phyloP scores from a whole-genome alignment of 495 filamentous ascomycete species.

The Penicillium lividum region DNA sequence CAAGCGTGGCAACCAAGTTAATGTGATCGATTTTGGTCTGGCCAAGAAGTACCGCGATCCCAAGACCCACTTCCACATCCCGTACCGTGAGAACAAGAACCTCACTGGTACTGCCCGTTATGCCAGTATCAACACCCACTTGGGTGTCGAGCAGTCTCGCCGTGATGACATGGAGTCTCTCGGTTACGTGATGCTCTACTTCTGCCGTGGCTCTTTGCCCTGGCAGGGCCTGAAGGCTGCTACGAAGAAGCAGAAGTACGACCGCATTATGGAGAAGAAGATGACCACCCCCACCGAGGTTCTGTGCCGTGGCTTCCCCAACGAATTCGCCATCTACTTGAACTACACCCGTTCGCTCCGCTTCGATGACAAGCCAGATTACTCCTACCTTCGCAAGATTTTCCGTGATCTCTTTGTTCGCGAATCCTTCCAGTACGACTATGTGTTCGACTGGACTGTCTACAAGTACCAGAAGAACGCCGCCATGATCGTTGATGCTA shows the following conservation, averaged over 20 bases:
- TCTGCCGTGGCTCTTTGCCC: conserved; percentile 97
- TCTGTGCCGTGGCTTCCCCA: conserved; percentile 98
- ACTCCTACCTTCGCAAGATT: conserved; percentile 99
- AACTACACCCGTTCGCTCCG: conserved; percentile 99
- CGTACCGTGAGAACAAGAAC: conserved; percentile 99
- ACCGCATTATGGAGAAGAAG: conserved; percentile 99
- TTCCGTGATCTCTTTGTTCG: conserved; percentile 99
- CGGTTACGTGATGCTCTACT: conserved; percentile 99
- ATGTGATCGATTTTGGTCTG: conserved; percentile 98
- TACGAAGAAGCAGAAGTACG: conserved; percentile 99
- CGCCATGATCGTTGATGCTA: conserved; percentile 79
- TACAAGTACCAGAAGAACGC: conserved; percentile 99
- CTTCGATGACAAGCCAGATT: conserved; percentile 99
- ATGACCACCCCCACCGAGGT: conserved; percentile 99
- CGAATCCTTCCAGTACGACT: conserved; percentile 99
- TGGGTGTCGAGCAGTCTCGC: conserved; percentile 98
- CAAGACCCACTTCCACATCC: conserved; percentile 99
- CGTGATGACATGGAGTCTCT: conserved; percentile 99
- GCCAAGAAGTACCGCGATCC: conserved; percentile 99
- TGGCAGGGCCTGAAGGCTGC: conserved; percentile 99
- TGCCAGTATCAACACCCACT: conserved; percentile 98
- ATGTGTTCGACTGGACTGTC: conserved; percentile 99
- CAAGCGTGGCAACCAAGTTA: conserved; percentile 99
- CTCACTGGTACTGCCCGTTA: conserved; percentile 98
- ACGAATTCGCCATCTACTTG: conserved; percentile 99